Evolutionary conservation across 2,329 filamentous ascomycete species (phyloP).

Genomic region (Ophiocordyceps camponoti-rufipedis): DNA sequence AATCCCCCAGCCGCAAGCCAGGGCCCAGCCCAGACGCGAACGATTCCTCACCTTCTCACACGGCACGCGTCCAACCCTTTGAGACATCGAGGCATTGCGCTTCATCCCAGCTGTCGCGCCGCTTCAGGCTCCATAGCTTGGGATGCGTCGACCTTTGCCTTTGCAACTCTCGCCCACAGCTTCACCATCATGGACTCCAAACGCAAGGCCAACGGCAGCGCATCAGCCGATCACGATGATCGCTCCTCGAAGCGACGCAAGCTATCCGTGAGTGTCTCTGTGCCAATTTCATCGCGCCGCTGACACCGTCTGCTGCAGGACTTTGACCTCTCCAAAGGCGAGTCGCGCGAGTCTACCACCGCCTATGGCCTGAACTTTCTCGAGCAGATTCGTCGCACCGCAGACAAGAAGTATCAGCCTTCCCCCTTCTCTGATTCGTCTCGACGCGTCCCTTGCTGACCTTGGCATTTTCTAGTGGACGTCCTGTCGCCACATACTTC

Average conservation of each 20-base stretch:
- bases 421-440: background rate
- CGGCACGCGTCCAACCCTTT: constrained; percentile 2
- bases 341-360: constrained; percentile 51
- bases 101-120: constrained; percentile 4
- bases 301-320: constrained; percentile 7
- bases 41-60: background rate
- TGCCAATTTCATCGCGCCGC: background rate
- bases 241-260: constrained; percentile 37
- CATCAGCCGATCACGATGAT: constrained; percentile 27
- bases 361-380: constrained; percentile 56
- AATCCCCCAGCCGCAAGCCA: background rate
- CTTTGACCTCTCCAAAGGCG: constrained; percentile 33
- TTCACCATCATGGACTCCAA: constrained; percentile 33
- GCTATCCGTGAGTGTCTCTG: constrained; percentile 23
- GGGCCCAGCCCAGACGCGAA: constrained; percentile 1
- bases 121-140: constrained; percentile 3
- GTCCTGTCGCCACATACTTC: constrained; percentile 57
- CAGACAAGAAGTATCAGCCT: constrained; percentile 59
- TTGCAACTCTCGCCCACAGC: constrained; percentile 7
- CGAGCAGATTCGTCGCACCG: constrained; percentile 54
- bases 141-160: constrained; percentile 10
- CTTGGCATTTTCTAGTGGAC: constrained; percentile 33
- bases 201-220: constrained; percentile 32
- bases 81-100: constrained; percentile 9
- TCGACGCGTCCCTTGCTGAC: constrained; percentile 4